Evolutionary conservation across 345 rosid species (phyloP), one percentile per base, ranked within the genome.

Genomic region (Pistacia atlantica): DNA sequence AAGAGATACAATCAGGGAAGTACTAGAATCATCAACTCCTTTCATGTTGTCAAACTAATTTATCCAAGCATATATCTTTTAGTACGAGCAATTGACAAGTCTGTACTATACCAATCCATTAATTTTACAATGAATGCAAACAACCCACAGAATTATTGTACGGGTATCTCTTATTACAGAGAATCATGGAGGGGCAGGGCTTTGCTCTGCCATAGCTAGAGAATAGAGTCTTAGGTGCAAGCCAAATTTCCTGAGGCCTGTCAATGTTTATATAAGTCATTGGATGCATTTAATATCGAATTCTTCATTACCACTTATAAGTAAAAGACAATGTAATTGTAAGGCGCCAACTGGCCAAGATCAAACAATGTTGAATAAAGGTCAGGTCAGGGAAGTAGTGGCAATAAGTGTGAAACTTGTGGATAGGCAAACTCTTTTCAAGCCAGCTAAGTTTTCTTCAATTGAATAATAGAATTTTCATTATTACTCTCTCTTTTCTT

Each of bases 241-340:
- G 69, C 80, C 14, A 35, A 70, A 42, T 70, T 77, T 71, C 63
- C 63, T n/a, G 70, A 22, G 37, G 46, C 31, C 0, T 71, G 75
- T 42, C 20, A 42, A 22, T 13, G 55, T 22, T 28, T 31, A 17
- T 28, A 22, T 2, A 33, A 49, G 22, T 51, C 6, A n/a, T 51
- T 51, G 59, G 60, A 51, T 69, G 14, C 18, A 54, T 31, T 48
- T 33, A 8, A 54, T 52, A 33, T 52, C 28, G 35, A 68, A 11
- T 68, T 48, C 45, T 1, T 13, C 16, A 68, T 51, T 28, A 68
- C 7, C 4, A 68, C 20, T 68, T 31, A 1, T 54, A 31, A 69
- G 37, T 4, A 25, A 31, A 55, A 69, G 61, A 10, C 46, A 31
- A 10, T 31, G 46, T 4, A 55, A 33, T 20, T 11, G 49, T 46